phyloP scores from a whole-genome alignment of 2,329 filamentous ascomycete species.

The Arthroderma sp. region DNA sequence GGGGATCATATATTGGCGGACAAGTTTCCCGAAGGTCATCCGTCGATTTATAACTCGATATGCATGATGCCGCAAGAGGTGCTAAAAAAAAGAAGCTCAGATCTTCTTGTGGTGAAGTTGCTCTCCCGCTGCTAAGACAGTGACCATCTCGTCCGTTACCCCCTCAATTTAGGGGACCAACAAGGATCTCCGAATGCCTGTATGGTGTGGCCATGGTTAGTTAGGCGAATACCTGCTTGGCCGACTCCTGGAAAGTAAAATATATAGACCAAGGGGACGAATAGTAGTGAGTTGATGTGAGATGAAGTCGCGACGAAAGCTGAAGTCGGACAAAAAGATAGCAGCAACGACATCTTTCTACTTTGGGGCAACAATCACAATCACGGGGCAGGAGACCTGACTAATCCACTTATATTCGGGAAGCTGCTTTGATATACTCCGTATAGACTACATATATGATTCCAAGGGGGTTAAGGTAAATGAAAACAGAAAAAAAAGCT shows the following conservation, averaged over 20 bases:
- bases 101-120: neutral
- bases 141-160: neutral
- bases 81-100: constrained; percentile 3
- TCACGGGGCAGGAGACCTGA: neutral
- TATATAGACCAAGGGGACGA: neutral
- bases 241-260: neutral
- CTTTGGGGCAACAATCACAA: neutral
- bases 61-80: neutral
- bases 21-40: neutral
- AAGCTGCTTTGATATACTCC: no score
- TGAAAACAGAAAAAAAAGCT: neutral
- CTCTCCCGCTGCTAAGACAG: neutral
- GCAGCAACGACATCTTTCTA: neutral
- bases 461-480: neutral
- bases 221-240: constrained; percentile 3
- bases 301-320: neutral
- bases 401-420: neutral
- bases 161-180: neutral
- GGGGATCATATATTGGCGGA: neutral
- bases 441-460: neutral
- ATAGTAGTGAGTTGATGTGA: neutral
- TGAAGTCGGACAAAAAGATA: neutral
- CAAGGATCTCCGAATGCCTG: neutral
- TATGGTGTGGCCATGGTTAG: neutral
- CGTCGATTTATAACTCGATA: neutral